Conservation (phyloP, 495 filamentous ascomycete species). For the Hypoxylon trugodes region DNA sequence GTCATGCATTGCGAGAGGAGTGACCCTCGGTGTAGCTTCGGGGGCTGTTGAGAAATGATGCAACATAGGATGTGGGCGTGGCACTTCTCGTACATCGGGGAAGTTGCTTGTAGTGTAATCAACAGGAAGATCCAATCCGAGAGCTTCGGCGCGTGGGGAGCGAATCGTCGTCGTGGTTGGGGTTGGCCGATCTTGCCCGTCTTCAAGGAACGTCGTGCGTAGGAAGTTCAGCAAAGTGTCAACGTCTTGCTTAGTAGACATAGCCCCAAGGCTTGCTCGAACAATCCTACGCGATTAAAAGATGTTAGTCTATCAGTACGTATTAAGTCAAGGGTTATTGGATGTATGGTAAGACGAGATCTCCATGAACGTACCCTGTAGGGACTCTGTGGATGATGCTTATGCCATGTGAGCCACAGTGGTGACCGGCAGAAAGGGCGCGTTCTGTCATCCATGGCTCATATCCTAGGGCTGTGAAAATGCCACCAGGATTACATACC, state of each 20-base stretch:
- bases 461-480: constrained; percentile 55
- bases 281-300: constrained; percentile 57
- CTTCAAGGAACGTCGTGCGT: constrained; percentile 56
- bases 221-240: constrained; percentile 66
- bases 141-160: constrained; percentile 22
- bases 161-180: constrained; percentile 15
- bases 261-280: constrained; percentile 73
- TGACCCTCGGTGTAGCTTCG: constrained; percentile 33
- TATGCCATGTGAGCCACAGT: constrained; percentile 60
- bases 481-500: constrained; percentile 56
- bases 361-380: constrained; percentile 54
- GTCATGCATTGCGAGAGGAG: constrained; percentile 34
- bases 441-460: constrained; percentile 68
- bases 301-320: constrained; percentile 32
- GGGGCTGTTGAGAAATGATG: constrained; percentile 32
- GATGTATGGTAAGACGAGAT: constrained; percentile 23
- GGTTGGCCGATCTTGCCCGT: constrained; percentile 27
- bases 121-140: constrained; percentile 30
- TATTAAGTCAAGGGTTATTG: background rate
- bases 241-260: constrained; percentile 71
- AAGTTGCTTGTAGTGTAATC: constrained; percentile 34
- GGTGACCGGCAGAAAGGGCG: constrained; percentile 69
- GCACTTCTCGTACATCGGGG: constrained; percentile 38
- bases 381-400: constrained; percentile 64
- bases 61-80: constrained; percentile 30